Conservation (phyloP, 106 monocot species). For the Phalaenopsis equestris region DNA sequence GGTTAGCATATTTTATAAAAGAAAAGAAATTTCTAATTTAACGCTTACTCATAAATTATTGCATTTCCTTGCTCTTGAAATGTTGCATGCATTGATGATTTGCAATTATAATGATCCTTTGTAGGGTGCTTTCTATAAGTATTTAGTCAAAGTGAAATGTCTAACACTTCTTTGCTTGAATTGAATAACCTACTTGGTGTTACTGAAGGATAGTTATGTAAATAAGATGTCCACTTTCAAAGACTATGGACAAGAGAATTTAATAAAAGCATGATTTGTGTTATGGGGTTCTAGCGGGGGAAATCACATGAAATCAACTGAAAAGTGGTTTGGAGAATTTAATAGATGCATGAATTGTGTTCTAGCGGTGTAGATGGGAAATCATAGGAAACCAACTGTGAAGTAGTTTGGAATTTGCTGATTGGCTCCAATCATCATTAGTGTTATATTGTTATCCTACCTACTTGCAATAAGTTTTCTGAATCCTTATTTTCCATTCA, state of each 20-base stretch:
- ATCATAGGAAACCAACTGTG: not conserved
- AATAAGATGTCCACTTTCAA: not conserved
- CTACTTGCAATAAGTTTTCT: too few relatives aligned
- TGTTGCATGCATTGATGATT: slow-evolving; percentile 1
- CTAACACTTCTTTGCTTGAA: not conserved
- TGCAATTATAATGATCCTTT: not conserved
- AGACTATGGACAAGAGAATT: not conserved
- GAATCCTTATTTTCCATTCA: too few relatives aligned
- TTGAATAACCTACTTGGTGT: not conserved
- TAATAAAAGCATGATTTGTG: not conserved
- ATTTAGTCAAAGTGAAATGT: not conserved
- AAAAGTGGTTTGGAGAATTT: not conserved
- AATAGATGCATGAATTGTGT: not conserved
- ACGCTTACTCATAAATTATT: not conserved
- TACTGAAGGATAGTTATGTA: not conserved
- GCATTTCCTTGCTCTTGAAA: not conserved
- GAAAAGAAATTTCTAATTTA: not conserved
- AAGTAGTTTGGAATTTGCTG: not conserved
- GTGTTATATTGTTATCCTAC: not conserved
- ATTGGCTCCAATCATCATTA: not conserved
- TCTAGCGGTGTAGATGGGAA: not conserved
- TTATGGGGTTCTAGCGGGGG: not conserved
- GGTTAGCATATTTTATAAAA: slow-evolving; percentile 23
- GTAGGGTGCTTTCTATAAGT: not conserved
- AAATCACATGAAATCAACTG: not conserved